A percentile compares a stretch with the other conserved stretches of the same genome.
Evolutionary conservation across 1,284 basidiomycete genomes (phyloP).

Genomic region (Ustanciosporium gigantosporum): DNA sequence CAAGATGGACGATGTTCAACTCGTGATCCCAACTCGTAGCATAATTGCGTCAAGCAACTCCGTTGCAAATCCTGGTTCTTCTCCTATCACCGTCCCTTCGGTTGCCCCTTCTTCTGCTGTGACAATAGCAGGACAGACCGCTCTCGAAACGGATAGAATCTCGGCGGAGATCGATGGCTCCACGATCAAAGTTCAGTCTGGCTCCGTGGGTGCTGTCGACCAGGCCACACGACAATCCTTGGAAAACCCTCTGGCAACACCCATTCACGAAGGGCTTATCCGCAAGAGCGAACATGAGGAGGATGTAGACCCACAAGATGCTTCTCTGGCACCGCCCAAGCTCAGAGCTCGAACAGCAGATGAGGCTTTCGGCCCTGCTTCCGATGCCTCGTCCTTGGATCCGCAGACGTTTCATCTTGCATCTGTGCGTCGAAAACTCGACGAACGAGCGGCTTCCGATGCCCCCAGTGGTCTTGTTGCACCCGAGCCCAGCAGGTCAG

Average conservation of each 20-base stretch:
- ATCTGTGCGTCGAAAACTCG: background rate
- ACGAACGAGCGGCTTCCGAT: background rate
- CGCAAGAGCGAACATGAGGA: too few species aligned
- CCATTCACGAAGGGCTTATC: background rate
- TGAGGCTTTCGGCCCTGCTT: background rate
- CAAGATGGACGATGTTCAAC: conserved; percentile 69
- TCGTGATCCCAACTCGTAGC: conserved; percentile 66
- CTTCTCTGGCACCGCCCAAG: background rate
- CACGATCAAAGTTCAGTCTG: conserved; percentile 12
- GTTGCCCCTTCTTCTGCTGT: conserved; percentile 2
- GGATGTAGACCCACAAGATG: too few species aligned
- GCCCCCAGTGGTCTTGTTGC: too few species aligned
- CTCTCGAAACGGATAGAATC: conserved; percentile 1
- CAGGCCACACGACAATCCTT: conserved; percentile 1
- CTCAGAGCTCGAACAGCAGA: background rate
- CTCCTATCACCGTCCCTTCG: conserved; percentile 20
- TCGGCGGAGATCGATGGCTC: conserved; percentile 3
- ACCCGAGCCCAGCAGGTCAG: too few species aligned
- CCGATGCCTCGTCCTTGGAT: background rate
- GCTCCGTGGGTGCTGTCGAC: conserved; percentile 10
- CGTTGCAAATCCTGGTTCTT: conserved; percentile 4
- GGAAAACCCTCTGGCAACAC: background rate
- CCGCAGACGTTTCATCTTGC: background rate
- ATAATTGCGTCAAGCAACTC: background rate
- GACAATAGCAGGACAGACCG: too few species aligned